Base-by-base conservation (phyloP, 1,284 basidiomycete species). In the Bondarzewia mesenterica region DNA sequence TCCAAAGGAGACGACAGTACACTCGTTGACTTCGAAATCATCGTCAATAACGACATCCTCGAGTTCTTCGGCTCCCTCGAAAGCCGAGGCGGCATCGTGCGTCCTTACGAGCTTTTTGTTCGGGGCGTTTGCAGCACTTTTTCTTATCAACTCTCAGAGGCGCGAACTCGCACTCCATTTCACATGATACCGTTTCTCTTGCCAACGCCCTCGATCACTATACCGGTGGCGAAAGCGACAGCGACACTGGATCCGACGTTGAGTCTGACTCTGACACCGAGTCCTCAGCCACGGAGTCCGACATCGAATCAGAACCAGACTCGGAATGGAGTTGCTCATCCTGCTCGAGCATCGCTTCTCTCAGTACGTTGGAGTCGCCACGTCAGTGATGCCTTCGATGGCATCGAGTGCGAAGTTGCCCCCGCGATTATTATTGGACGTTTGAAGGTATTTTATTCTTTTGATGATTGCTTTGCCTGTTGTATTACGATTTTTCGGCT, bases 91-190 rank as follows among this genome's bases (percentile, higher is more conserved):
- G 23, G 63, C 64, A 49, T 67, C 63, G 39, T 63, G 63, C 52
- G 58, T 67, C 50, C 52, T 68, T 50, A 64, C 67, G 8, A 66
- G 65, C 36, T 63, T 69, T 50, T 57, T 67, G 51, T 58, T 67
- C 26, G 67, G 67, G 46, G 61, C 66, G 36, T 64, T 67, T 54
- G 54, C 65, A 52, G 61, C 67, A 44, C 56, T 69, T 29, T 65
- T 63, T 52, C 54, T 64, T 29, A 54, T 66, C 44, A 60, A 64
- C 46, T 61, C 62, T 25, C 65, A 64, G 52, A 58, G 57, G 47
- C 57, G 63, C 43, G 60, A 65, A 52, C 58, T 68, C 48, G 49
- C 55, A 32, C 39, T 52, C 52, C 59, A 64, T 53, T 58, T 65
- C 55, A 63, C 63, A 51, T 67, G 54, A 63, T 35, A 25, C 41